Evolutionary conservation across 306 rosid genomes (phyloP).

Genomic region (Vigna hirtella): DNA sequence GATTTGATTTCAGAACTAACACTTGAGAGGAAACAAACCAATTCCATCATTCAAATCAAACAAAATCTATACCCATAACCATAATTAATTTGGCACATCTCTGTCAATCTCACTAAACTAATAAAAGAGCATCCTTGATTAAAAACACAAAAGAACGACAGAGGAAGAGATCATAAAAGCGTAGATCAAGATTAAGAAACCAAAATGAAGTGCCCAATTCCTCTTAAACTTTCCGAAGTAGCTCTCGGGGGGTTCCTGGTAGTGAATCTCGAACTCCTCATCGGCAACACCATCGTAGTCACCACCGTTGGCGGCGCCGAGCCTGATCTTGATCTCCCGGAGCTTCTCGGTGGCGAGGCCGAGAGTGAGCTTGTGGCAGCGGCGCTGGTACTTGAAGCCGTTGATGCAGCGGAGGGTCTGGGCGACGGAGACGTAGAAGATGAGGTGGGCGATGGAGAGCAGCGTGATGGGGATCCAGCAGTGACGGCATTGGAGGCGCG

Average conservation of each 20-base stretch:
- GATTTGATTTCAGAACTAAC: conserved; percentile 15
- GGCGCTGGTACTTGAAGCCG: conserved; percentile 91
- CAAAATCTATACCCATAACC: neutral
- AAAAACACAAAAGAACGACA: conserved; percentile 86
- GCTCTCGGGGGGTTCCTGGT: conserved; percentile 89
- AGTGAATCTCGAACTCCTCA: conserved; percentile 82
- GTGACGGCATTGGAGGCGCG: conserved; percentile 84
- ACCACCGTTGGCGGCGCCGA: conserved; percentile 19
- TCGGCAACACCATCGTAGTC: conserved; percentile 54
- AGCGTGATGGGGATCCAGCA: conserved; percentile 90
- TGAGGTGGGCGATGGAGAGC: conserved; percentile 83
- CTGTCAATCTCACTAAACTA: neutral
- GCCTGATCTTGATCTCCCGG: conserved; percentile 68
- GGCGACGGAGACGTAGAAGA: conserved; percentile 89
- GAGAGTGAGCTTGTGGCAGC: conserved; percentile 95
- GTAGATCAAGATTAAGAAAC: conserved; percentile 76
- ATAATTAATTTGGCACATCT: no score
- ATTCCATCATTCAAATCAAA: neutral
- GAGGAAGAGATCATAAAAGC: conserved; percentile 83
- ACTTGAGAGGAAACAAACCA: neutral
- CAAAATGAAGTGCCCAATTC: conserved; percentile 96
- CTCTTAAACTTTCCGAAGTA: conserved; percentile 93
- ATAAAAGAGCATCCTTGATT: neutral
- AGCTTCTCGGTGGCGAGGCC: conserved; percentile 83
- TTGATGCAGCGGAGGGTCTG: conserved; percentile 88